These are phyloP conservation scores for Rhododendron henanense DNA, from an alignment of 148 eudicot genomes.

Conservation along the genomic window DNA sequence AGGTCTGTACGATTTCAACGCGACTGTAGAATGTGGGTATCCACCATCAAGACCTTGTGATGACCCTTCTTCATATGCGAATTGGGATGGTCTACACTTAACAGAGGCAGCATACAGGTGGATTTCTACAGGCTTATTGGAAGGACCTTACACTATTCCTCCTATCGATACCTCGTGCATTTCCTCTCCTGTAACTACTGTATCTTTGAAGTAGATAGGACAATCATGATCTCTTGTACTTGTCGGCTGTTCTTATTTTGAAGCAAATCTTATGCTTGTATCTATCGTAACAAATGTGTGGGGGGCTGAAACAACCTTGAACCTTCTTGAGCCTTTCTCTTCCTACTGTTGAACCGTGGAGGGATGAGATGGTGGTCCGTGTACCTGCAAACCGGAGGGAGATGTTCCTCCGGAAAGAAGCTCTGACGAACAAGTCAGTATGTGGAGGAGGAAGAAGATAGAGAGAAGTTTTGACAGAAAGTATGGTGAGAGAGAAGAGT, in stretches of 20 bases:
- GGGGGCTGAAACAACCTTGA: too few relatives aligned
- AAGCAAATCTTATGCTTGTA: not conserved
- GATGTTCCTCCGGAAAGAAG: too few relatives aligned
- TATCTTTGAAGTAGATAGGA: not conserved
- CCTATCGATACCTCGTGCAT: not conserved
- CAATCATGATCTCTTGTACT: not conserved
- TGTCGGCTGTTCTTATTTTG: not conserved
- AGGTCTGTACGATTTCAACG: conserved; percentile 19
- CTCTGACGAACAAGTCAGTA: too few relatives aligned
- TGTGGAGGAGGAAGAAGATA: too few relatives aligned
- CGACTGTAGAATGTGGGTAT: conserved; percentile 6
- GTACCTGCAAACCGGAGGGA: too few relatives aligned
- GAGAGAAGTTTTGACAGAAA: too few relatives aligned
- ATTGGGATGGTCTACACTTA: conserved; percentile 23
- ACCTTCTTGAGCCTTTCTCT: too few relatives aligned
- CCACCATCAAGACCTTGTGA: conserved; percentile 19
- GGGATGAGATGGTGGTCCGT: too few relatives aligned
- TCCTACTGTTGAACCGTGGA: too few relatives aligned
- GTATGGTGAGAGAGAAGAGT: too few relatives aligned
- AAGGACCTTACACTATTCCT: conserved; percentile 26
- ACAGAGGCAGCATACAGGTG: conserved; percentile 25
- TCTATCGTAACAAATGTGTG: too few relatives aligned
- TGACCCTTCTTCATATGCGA: conserved; percentile 21
- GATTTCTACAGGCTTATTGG: conserved; percentile 21
- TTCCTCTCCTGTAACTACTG: not conserved